phyloP scores from a whole-genome alignment of 768 basidiomycete species.

The Vararia minispora region DNA sequence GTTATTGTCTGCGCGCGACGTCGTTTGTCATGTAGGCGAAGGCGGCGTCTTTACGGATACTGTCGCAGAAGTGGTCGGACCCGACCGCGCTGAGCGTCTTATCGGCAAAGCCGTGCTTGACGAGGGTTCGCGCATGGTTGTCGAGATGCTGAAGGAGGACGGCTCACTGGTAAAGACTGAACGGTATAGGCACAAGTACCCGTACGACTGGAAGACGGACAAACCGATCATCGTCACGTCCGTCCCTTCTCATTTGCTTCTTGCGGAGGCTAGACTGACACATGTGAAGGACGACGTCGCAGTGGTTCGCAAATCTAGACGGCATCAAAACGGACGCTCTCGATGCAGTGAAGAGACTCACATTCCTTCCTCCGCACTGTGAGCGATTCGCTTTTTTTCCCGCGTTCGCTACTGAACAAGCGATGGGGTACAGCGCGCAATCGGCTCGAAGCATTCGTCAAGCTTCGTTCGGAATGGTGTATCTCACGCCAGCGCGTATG shows the following conservation, averaged over 20 bases:
- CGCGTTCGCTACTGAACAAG: too few relatives aligned
- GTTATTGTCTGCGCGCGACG: slow-evolving; percentile 32
- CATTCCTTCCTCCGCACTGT: slow-evolving; percentile 74
- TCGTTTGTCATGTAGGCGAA: slow-evolving; percentile 76
- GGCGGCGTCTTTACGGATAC: slow-evolving; percentile 59
- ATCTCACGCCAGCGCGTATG: slow-evolving; percentile 96
- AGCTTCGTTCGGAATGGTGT: slow-evolving; percentile 93
- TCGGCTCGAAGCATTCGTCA: slow-evolving; percentile 80
- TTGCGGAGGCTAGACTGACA: neutral
- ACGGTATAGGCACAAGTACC: slow-evolving; percentile 77
- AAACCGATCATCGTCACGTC: slow-evolving; percentile 87
- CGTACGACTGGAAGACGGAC: slow-evolving; percentile 95
- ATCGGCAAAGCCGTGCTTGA: slow-evolving; percentile 62
- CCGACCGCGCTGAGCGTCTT: slow-evolving; percentile 31
- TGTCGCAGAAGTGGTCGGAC: slow-evolving; percentile 48
- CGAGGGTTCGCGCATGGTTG: slow-evolving; percentile 58
- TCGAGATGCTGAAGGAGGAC: slow-evolving; percentile 47
- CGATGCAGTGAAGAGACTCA: slow-evolving; percentile 51
- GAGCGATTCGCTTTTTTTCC: slow-evolving; percentile 20
- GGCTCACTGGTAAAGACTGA: slow-evolving; percentile 53
- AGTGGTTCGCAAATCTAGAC: slow-evolving; percentile 95
- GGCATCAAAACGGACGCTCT: slow-evolving; percentile 72
- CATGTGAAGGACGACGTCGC: slow-evolving; percentile 69
- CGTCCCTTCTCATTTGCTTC: slow-evolving; percentile 16
- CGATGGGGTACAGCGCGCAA: slow-evolving; percentile 65